phyloP scores from a whole-genome alignment of 257 asterid genomes.

The Nicotiana sylvestris region DNA sequence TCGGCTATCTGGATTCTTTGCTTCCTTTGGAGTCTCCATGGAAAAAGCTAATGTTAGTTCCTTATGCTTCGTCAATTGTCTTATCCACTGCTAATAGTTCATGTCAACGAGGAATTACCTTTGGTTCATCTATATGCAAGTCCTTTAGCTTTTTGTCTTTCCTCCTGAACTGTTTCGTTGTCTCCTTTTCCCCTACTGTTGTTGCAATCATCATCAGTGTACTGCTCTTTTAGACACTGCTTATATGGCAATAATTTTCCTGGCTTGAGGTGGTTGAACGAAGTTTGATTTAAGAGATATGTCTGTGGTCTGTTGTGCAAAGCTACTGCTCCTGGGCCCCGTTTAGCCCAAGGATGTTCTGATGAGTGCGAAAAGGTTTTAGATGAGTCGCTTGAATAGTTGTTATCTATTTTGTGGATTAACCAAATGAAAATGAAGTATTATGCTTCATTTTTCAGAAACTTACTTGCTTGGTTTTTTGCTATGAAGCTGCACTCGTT shows the following conservation, averaged over 20 bases:
- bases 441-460: not conserved
- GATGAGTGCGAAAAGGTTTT: not conserved
- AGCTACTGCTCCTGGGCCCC: not conserved
- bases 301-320: not conserved
- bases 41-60: no score
- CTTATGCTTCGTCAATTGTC: not conserved
- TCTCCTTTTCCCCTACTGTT: not conserved
- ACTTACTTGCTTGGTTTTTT: conserved; percentile 1
- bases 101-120: not conserved
- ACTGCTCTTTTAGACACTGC: not conserved
- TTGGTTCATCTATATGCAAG: not conserved
- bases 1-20: no score
- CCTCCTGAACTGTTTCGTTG: not conserved
- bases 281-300: not conserved
- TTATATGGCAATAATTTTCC: not conserved
- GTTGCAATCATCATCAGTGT: not conserved
- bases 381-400: not conserved
- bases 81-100: not conserved
- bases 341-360: not conserved
- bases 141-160: not conserved
- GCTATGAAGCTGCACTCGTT: conserved; percentile 77
- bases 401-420: not conserved
- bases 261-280: not conserved
- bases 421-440: not conserved
- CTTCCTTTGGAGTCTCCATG: no score